phyloP scores from a whole-genome alignment of 352 stramenopile species.

The Elongisporangium prolatum region DNA sequence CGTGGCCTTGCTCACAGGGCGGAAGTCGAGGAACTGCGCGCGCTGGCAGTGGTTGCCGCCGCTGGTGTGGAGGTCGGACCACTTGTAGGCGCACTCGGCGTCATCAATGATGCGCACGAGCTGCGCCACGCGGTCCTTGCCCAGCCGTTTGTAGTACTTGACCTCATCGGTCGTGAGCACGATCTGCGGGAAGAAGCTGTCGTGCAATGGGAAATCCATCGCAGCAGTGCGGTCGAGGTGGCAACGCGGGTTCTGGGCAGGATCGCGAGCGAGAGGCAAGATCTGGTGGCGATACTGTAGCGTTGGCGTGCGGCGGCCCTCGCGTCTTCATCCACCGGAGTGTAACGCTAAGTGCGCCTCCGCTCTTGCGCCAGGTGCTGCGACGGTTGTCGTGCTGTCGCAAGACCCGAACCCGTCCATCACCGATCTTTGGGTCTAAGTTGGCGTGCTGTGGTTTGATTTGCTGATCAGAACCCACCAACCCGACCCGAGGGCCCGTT shows the following conservation, averaged over 20 bases:
- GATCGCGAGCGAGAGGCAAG: not conserved
- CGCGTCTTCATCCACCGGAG: not conserved
- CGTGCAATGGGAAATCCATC: constrained; percentile 69
- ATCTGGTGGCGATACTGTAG: not conserved
- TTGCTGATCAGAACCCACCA: no score
- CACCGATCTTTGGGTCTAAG: not conserved
- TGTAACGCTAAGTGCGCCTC: not conserved
- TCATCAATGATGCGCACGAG: constrained; percentile 78
- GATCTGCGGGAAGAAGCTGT: constrained; percentile 83
- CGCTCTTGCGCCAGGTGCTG: not conserved
- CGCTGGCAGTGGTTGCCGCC: constrained; percentile 27
- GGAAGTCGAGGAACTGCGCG: constrained; percentile 67
- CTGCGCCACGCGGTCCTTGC: constrained; percentile 67
- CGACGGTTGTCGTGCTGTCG: not conserved
- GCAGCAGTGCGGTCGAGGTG: not conserved
- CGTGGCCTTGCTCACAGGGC: constrained; percentile 43
- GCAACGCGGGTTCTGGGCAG: not conserved
- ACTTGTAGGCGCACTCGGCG: constrained; percentile 75
- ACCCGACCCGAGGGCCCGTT: not conserved
- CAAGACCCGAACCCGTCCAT: not conserved
- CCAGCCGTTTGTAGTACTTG: constrained; percentile 67
- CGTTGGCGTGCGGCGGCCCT: not conserved
- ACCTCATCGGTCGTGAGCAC: constrained; percentile 64
- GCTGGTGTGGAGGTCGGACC: constrained; percentile 14
- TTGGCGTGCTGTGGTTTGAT: no score